Base-by-base conservation (phyloP, 495 filamentous ascomycete species). In the Astrothelium subdiscretum region DNA sequence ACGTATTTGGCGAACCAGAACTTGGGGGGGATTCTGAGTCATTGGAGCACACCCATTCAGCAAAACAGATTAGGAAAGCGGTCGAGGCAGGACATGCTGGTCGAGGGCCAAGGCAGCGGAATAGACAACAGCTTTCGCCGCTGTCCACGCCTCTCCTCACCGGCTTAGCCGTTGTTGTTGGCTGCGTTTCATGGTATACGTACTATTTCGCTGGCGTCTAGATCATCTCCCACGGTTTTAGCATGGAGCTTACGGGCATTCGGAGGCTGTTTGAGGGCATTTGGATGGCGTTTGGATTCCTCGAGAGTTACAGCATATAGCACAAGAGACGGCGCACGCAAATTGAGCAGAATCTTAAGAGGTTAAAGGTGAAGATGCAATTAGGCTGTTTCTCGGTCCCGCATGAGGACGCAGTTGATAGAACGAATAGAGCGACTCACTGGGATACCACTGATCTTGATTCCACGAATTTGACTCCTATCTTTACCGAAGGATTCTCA, bases 21-120 rank as follows among this genome's bases (percentile, higher is more conserved):
- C 26, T 29, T 31, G 24, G 24, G 66, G 20, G 63, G 57, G 27
- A 65, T 62, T 11, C 58, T 27, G 27, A 35, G 8, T 11, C 58
- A 15, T 59, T 29, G 24, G 48, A 29, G 8, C 24, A 54, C 6
- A 29, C 24, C 8, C 24, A 15, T 54, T 54, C 48, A 20, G 48
- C 48, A 8, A 54, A 54, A 20, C 48, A 54, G 24, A 3, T 29
- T 15, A 26, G 48, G 24, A 26, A 15, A 29, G 0, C 48, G 24
- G 24, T 54, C 48, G 48, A 54, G 15, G 24, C 48, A 26, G 48
- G 20, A n/a, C 22, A 3, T 54, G 4, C 48, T 5, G 20, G 8
- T 54, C 24, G 12, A 8, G 24, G 6, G 8, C 24, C 15, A 24
- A 54, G 24, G 22, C 48, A 29, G 48, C 24, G 24, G 24, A 54